Percentiles rank a stretch among this genome's conserved stretches.
Conservation (phyloP, 371 early-diverging fungal genomes). For the Funneliformis caledonium region DNA sequence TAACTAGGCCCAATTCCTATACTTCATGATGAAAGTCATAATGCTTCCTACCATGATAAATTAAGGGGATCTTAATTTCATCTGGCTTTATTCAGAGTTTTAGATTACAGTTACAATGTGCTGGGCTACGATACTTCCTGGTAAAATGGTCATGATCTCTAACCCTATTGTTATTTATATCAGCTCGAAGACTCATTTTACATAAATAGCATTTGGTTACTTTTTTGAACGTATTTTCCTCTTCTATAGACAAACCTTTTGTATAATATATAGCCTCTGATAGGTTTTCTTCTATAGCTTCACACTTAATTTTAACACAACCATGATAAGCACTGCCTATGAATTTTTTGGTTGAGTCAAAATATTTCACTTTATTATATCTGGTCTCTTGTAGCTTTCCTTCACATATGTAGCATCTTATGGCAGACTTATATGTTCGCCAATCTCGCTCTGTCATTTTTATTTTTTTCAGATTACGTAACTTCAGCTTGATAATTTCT, state of each 20-base stretch:
- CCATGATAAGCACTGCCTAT: conserved; percentile 21
- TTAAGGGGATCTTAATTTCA: conserved; percentile 3
- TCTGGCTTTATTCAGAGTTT: conserved; percentile 23
- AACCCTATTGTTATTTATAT: conserved; percentile 21
- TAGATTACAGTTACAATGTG: conserved; percentile 19
- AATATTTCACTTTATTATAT: conserved; percentile 31
- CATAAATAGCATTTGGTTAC: background rate
- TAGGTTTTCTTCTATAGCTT: background rate
- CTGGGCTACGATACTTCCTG: conserved; percentile 10
- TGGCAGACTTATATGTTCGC: background rate
- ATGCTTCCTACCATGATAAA: background rate
- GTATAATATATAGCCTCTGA: background rate
- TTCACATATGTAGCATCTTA: conserved; percentile 21
- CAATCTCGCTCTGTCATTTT: background rate
- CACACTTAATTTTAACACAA: background rate
- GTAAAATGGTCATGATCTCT: conserved; percentile 34
- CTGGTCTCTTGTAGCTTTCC: conserved; percentile 12
- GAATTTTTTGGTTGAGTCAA: conserved; percentile 32
- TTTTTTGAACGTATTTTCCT: background rate
- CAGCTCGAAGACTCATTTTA: conserved; percentile 4
- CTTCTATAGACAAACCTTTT: background rate
- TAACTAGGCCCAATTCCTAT: background rate
- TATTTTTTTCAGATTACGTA: background rate
- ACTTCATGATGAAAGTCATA: conserved; percentile 23
- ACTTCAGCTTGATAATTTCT: background rate